Evolutionary conservation across 2,329 filamentous ascomycete species (phyloP), one percentile per base, ranked within the genome.

Genomic region (Botrytis cinerea): DNA sequence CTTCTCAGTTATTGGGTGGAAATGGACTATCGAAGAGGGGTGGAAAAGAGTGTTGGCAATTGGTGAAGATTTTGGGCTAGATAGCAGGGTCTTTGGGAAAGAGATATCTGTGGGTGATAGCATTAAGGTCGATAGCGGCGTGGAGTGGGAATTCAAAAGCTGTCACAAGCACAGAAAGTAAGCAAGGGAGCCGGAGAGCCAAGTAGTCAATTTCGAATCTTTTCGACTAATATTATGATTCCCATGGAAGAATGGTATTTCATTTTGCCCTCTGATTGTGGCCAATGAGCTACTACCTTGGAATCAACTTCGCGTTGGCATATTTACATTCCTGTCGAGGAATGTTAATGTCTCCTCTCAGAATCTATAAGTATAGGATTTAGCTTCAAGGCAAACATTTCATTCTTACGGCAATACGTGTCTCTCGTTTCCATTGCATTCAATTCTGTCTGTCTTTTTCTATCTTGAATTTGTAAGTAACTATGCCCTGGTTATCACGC

Each of bases 1-100:
- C 20, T 54, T 77, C 60, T 71, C 73, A 22, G 74, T 78, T 6
- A 70, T 57, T 38, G 71, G 75, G 48, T 78, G 76, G 76, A 74
- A 74, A 45, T 77, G 76, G 75, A 68, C 70, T 54, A 46, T 45
- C n/a, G 69, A 69, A n/a, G 70, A 45, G 18, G 73, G 71, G 10
- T 75, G 74, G 77, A 59, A 61, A 54, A 62, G 69, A 46, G 45
- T 70, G 16, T 40, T 72, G 40, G 51, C 16, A 43, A 74, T 76
- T 48, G 75, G 74, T 43, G 40, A 45, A 6, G 61, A 64, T 48
- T 64, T 54, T 43, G 35, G 25, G 43, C 48, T 51, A 46, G 62
- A 40, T 28, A 8, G 25, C 45, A 61, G 20, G 60, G 18, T 25
- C 54, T 76, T 76, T 35, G 64, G 38, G 38, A 71, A 43, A 54